Conservation (phyloP, 139 green algal species). For the Chlamydomonas schloesseri region DNA sequence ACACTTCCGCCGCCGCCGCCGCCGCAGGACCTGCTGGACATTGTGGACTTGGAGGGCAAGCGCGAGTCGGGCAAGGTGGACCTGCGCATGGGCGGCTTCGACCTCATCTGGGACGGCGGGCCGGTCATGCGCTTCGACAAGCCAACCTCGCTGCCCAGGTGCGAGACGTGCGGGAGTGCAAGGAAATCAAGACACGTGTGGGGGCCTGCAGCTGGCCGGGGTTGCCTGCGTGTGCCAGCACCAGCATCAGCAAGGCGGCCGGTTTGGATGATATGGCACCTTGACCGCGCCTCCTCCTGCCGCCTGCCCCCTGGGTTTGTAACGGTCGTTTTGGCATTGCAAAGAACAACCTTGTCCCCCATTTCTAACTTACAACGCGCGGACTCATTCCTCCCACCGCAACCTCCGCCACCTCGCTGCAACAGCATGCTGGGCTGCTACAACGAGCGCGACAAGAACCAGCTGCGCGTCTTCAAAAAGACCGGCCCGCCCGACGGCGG, state of each 20-base stretch:
- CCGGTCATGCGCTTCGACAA: slow-evolving; percentile 61
- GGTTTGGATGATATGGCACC: too few relatives aligned
- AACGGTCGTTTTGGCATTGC: too few relatives aligned
- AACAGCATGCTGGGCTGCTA: slow-evolving; percentile 64
- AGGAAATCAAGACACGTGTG: too few relatives aligned
- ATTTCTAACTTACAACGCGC: too few relatives aligned
- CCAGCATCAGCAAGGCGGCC: too few relatives aligned
- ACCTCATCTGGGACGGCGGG: slow-evolving; percentile 82
- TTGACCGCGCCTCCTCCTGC: too few relatives aligned
- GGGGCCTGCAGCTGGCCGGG: too few relatives aligned
- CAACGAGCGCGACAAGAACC: slow-evolving; percentile 52
- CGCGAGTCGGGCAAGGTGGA: slow-evolving; percentile 56
- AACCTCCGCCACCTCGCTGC: too few relatives aligned
- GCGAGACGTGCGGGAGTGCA: not conserved
- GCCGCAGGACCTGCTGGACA: slow-evolving; percentile 67
- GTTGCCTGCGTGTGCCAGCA: not conserved
- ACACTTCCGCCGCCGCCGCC: not conserved
- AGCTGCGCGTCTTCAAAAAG: slow-evolving; percentile 47
- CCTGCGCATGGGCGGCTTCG: slow-evolving; percentile 76
- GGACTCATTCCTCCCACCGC: too few relatives aligned
- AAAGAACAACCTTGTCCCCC: too few relatives aligned
- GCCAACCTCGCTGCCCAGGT: slow-evolving; percentile 65
- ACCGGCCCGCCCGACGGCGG: slow-evolving; percentile 29
- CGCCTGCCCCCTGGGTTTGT: too few relatives aligned
- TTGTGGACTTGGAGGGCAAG: slow-evolving; percentile 71